Evolutionary conservation across 495 filamentous ascomycete species (phyloP), one percentile per base, ranked within the genome.

Genomic region (Neurospora sp.): DNA sequence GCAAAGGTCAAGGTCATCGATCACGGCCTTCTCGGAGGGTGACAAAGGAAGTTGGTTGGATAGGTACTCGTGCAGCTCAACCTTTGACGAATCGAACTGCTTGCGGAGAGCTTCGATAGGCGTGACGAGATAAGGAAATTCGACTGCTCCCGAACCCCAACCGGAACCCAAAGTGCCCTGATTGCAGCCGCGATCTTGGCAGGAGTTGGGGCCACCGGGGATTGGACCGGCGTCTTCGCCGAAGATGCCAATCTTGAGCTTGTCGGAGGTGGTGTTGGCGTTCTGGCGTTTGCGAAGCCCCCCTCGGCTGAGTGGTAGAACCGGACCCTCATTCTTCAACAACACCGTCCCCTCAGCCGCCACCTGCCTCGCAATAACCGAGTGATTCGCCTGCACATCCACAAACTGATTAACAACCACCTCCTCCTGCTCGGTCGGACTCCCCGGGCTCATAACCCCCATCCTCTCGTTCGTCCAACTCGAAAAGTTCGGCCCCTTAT

Each of bases 111-210:
- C 91, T 38, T 92, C 86, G 41, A 88, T 80, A 1, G 94, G 94
- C 4, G 89, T 85, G 23, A 94, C 81, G 0, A 97, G 85, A 77
- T 95, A 94, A 0, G 94, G 92, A 73, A 94, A 96, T 62, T 97
- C 91, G 37, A 93, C 95, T 3, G 93, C 89, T 5, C 94, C 95
- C 69, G 92, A 94, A 39, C 95, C 95, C 95, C 95, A 98, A 35
- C 95, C 95, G 1, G 89, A 90, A 0, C 86, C 93, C 23, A 98
- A 81, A 1, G 94, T 97, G 10, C 94, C 94, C 73, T 91, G 87
- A 74, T 96, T 97, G 79, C 92, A 95, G 40, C 85, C 88, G 41
- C 54, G 54, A 14, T 66, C 54, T 69, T 54, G 14, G 70, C 66
- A 16, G 27, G 70, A 39, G 16, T 39, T 35, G 8, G 41, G 71